These are phyloP conservation scores for Calycina herbarum DNA, from an alignment of 2,329 filamentous ascomycete species.

Conservation along the genomic window DNA sequence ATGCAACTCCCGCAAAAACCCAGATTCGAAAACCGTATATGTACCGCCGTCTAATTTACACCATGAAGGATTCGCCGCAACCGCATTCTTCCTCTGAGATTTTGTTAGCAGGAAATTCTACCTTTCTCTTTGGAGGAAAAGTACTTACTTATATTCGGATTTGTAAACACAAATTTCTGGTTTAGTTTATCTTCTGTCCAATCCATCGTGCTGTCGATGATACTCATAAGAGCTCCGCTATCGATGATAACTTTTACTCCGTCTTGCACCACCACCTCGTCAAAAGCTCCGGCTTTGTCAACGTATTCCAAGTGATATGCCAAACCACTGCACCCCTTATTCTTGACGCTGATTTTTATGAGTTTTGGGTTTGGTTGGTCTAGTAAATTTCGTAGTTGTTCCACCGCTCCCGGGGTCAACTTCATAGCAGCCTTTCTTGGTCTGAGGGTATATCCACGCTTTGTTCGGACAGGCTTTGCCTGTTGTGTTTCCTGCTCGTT, in stretches of 20 bases:
- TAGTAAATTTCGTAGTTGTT: conserved; percentile 74
- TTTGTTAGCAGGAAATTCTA: conserved; percentile 35
- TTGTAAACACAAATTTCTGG: conserved; percentile 89
- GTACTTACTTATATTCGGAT: conserved; percentile 94
- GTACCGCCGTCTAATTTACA: conserved; percentile 42
- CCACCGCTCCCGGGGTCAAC: conserved; percentile 76
- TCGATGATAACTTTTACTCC: conserved; percentile 95
- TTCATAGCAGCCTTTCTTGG: conserved; percentile 84
- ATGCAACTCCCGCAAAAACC: conserved; percentile 1
- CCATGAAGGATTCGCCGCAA: conserved; percentile 95
- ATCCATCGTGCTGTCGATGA: conserved; percentile 98
- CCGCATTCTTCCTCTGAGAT: conserved; percentile 85
- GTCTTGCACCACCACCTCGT: conserved; percentile 93
- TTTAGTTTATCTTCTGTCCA: conserved; percentile 96
- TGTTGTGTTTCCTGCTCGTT: conserved; percentile 68
- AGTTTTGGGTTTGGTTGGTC: conserved; percentile 87
- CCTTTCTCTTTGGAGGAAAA: background rate
- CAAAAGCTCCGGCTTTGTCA: conserved; percentile 82
- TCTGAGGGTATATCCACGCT: conserved; percentile 67
- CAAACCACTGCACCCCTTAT: conserved; percentile 89
- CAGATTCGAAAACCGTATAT: conserved; percentile 1
- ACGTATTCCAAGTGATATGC: conserved; percentile 95
- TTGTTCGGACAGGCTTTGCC: conserved; percentile 50
- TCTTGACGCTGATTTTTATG: conserved; percentile 91
- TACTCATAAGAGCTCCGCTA: conserved; percentile 95